Evolutionary conservation across 257 asterid genomes (phyloP).

Genomic region (Solanum sejunctum): DNA sequence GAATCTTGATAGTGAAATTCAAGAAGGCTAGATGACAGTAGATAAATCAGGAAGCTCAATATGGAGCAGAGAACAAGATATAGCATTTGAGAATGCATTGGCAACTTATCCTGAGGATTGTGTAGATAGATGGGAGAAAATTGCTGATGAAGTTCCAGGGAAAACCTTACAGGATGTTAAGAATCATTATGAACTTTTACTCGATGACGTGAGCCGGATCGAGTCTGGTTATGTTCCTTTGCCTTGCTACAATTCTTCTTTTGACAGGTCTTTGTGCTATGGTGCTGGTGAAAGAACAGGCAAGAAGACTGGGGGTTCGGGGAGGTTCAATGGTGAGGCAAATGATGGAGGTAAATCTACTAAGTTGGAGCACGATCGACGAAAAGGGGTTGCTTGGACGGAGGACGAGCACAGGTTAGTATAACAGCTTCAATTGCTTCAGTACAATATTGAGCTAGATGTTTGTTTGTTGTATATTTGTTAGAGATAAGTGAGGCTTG

Average conservation of each 20-base stretch:
- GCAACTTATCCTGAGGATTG: conserved; percentile 53
- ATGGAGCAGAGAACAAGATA: conserved; percentile 85
- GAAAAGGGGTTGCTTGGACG: conserved; percentile 94
- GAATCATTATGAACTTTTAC: conserved; percentile 59
- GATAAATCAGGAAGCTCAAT: conserved; percentile 48
- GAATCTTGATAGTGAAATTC: conserved; percentile 1
- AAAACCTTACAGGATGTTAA: conserved; percentile 62
- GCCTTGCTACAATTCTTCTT: conserved; percentile 45
- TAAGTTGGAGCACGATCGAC: conserved; percentile 72
- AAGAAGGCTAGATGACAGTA: conserved; percentile 43
- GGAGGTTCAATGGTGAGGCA: conserved; percentile 30
- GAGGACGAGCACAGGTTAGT: conserved; percentile 93
- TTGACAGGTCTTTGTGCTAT: conserved; percentile 38
- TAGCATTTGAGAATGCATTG: conserved; percentile 63
- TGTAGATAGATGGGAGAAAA: conserved; percentile 68
- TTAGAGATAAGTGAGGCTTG: not conserved
- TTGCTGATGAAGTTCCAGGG: conserved; percentile 66
- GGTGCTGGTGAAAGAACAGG: conserved; percentile 45
- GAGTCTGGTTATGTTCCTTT: conserved; percentile 63
- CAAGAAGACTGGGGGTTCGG: conserved; percentile 31
- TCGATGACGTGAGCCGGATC: conserved; percentile 61
- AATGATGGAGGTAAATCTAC: conserved; percentile 50
- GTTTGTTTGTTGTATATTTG: not conserved
- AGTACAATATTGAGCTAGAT: not conserved
- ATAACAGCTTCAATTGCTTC: not conserved